Evolutionary conservation across 306 rosid genomes (phyloP).

Genomic region (Amphicarpaea edgeworthii): DNA sequence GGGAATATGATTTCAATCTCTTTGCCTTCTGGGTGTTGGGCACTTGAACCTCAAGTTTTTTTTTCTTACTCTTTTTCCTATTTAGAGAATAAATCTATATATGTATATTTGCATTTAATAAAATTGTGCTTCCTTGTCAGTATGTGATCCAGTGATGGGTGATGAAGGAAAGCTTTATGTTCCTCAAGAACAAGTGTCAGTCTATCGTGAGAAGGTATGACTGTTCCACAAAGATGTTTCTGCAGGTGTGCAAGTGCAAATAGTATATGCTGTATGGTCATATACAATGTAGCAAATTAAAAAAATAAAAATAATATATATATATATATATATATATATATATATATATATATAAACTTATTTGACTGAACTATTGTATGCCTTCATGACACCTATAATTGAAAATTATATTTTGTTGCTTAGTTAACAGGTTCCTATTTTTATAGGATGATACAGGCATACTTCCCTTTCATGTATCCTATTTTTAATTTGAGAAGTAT

Average conservation of each 20-base stretch:
- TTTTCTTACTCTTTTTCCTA: constrained; percentile 15
- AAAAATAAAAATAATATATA: constrained; percentile 12
- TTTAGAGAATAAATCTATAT: background rate
- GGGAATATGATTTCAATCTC: constrained; percentile 14
- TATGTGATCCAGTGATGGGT: constrained; percentile 99
- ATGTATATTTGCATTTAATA: constrained; percentile 37
- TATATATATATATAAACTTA: constrained; percentile 38
- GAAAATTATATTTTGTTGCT: constrained; percentile 25
- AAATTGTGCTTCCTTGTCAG: constrained; percentile 52
- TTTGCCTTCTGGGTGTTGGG: constrained; percentile 4
- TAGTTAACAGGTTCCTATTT: background rate
- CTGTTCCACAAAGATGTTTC: constrained; percentile 37
- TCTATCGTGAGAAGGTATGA: constrained; percentile 91
- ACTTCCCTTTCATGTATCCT: background rate
- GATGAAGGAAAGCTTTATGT: constrained; percentile 97
- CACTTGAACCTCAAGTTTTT: background rate
- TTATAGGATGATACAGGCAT: background rate
- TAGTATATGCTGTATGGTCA: constrained; percentile 22
- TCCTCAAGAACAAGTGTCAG: constrained; percentile 81
- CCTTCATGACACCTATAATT: constrained; percentile 32
- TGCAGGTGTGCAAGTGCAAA: constrained; percentile 21
- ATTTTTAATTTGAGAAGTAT: constrained; percentile 2
- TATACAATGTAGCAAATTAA: background rate
- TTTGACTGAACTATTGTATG: constrained; percentile 17
- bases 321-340: no score